These are phyloP conservation scores for Schizosaccharomyces versatilis DNA, from an alignment of 1,139 yeast genomes.

Conservation along the genomic window DNA sequence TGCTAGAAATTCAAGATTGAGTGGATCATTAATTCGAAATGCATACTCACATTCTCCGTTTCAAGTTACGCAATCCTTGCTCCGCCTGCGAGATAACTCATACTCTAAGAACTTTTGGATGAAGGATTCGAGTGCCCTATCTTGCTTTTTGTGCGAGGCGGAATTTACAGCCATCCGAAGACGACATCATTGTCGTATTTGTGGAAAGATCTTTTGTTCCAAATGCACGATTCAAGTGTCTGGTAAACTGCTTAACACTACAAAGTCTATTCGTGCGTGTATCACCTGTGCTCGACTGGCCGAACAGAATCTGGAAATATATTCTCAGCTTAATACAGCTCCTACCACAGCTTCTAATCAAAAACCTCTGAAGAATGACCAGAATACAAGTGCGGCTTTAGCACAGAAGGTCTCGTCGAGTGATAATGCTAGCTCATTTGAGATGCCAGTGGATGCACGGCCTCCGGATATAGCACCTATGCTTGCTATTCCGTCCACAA, in stretches of 20 bases:
- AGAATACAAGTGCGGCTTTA: not conserved
- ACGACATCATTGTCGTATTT: constrained; percentile 82
- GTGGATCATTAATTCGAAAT: too few relatives aligned
- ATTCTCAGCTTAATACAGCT: constrained; percentile 1
- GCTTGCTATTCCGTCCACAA: constrained; percentile 58
- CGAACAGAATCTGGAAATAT: constrained; percentile 24
- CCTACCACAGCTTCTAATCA: not conserved
- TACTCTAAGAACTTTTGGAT: constrained; percentile 52
- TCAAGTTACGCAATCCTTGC: too few relatives aligned
- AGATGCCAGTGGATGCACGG: constrained; percentile 3
- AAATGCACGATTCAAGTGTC: constrained; percentile 63
- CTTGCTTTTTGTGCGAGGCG: constrained; percentile 56
- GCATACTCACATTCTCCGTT: too few relatives aligned
- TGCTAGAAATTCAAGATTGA: too few relatives aligned
- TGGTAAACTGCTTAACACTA: constrained; percentile 47
- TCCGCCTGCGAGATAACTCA: too few relatives aligned
- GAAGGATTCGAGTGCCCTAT: constrained; percentile 71
- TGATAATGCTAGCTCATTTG: not conserved
- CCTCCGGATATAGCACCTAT: constrained; percentile 9
- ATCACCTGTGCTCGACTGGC: constrained; percentile 47
- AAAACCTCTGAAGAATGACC: not conserved
- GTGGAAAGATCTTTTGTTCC: constrained; percentile 87
- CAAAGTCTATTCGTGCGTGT: constrained; percentile 60
- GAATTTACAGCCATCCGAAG: constrained; percentile 54
- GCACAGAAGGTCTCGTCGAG: not conserved